Percentiles rank a stretch among this genome's conserved stretches.
Evolutionary conservation across 2,329 filamentous ascomycete genomes (phyloP).

Genomic region (Colletotrichum somersetense): DNA sequence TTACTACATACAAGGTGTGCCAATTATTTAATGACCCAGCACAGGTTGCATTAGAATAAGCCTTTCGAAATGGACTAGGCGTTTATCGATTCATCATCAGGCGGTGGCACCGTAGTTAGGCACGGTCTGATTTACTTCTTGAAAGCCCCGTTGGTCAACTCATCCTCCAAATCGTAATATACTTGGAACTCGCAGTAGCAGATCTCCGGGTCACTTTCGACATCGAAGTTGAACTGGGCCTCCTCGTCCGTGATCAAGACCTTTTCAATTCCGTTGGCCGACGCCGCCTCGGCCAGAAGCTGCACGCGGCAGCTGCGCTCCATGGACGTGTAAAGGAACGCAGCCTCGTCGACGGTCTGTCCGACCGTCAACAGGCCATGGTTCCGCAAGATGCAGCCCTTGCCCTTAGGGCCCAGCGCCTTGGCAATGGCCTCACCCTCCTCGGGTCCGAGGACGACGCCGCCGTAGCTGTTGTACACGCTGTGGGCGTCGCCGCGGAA

Average conservation of each 20-base stretch:
- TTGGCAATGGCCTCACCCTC: constrained; percentile 74
- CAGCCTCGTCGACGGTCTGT: constrained; percentile 78
- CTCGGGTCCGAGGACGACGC: constrained; percentile 67
- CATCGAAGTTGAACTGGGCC: constrained; percentile 51
- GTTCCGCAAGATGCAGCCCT: constrained; percentile 75
- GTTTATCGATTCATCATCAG: neutral
- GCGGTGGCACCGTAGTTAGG: neutral
- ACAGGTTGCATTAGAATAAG: neutral
- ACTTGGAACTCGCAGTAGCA: constrained; percentile 44
- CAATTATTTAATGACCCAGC: neutral
- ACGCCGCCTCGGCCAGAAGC: constrained; percentile 68
- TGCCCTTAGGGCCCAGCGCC: constrained; percentile 69
- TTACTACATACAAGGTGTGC: neutral
- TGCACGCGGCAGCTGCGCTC: constrained; percentile 77
- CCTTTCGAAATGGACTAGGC: no score
- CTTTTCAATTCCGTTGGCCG: constrained; percentile 50
- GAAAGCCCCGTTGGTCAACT: constrained; percentile 33
- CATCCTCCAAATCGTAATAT: constrained; percentile 42
- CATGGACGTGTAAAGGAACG: constrained; percentile 75
- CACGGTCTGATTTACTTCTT: constrained; percentile 16
- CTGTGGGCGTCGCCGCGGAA: constrained; percentile 73
- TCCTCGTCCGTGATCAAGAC: constrained; percentile 57
- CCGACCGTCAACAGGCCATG: constrained; percentile 80
- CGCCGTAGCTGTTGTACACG: constrained; percentile 70
- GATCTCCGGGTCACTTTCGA: constrained; percentile 42